These are phyloP conservation scores for Leishmania lainsoni DNA, from an alignment of 208 protist species.

Conservation along the genomic window DNA sequence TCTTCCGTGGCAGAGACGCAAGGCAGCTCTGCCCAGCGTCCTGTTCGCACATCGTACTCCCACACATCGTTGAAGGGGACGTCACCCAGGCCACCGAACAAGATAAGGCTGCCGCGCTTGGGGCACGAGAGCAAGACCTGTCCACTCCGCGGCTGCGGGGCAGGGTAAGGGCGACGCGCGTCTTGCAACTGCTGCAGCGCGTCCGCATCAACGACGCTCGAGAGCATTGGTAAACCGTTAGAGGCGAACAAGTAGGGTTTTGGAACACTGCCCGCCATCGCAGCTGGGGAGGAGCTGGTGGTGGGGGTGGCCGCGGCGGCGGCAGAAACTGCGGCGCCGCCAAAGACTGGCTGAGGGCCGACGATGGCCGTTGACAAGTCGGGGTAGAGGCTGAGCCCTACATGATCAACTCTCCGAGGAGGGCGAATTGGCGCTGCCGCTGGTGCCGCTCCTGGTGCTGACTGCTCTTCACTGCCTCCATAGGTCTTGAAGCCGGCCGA, in stretches of 20 bases:
- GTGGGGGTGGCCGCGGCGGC: background rate
- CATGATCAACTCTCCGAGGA: slow-evolving; percentile 13
- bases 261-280: background rate
- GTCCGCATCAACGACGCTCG: slow-evolving; percentile 13
- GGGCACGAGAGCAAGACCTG: slow-evolving; percentile 51
- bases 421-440: background rate
- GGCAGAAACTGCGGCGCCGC: slow-evolving; percentile 15
- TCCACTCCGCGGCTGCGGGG: slow-evolving; percentile 52
- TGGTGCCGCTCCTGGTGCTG: background rate
- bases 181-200: slow-evolving; percentile 25
- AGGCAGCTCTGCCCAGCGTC: slow-evolving; percentile 45
- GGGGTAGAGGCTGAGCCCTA: slow-evolving; percentile 20
- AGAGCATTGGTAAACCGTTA: slow-evolving; percentile 12
- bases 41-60: slow-evolving; percentile 43
- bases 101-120: slow-evolving; percentile 39
- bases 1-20: slow-evolving; percentile 16
- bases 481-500: background rate
- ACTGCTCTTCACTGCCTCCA: background rate
- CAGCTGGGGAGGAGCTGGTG: background rate
- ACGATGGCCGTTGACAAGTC: slow-evolving; percentile 16
- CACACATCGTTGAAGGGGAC: slow-evolving; percentile 61
- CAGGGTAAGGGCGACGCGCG: slow-evolving; percentile 22
- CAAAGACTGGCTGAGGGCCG: slow-evolving; percentile 40
- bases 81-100: slow-evolving; percentile 56
- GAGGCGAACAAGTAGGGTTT: slow-evolving; percentile 14